Base-by-base conservation (phyloP, 805 yeast species). In the Starmerella bacillaris region DNA sequence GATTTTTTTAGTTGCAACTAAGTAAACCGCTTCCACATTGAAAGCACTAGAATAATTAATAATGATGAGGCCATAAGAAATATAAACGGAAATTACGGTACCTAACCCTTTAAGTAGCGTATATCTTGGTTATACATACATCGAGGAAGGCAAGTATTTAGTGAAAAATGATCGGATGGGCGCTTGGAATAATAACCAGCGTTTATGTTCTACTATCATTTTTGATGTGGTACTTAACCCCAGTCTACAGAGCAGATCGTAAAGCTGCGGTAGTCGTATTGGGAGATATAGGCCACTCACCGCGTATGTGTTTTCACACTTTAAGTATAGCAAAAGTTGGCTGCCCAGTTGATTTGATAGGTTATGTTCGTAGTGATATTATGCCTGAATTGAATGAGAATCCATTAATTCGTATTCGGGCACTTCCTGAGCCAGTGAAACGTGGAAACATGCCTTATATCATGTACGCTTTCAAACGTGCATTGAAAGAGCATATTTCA, bases 221-320 rank as follows among this genome's bases (percentile, higher is more conserved):
- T 4, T 29, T 41, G 14, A 18, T 46, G 34, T 45, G 44, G 41
- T 34, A 42, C 12, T 34, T 45, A 1, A 26, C 40, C 21, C 46
- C 46, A 14, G 41, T 62, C 39, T 33, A n/a, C 24, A 31, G 46
- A 2, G 16, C 18, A 11, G 46, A 41, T 28, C 70, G 64, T 42
- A 67, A 80, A 35, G 72, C 80, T 4, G 65, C 78, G 7, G 71
- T 89, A 15, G 66, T 80, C 42, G 98, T 89, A 2, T 59, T 89
- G 15, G 98, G 98, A 2, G 96, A 86, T 51, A 51, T 89, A 36
- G 94, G 94, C 11, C 92, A 83, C 51, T 84, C 95, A 0, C 98
- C 98, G 5, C 64, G 98, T 40, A 89, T 86, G 78, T 67, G 75
- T 45, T 78, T 86, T 56, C 98, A 89, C 53, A 93, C 92, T 0